phyloP scores from a whole-genome alignment of 306 rosid genomes.

The Cicer pinnatifidum region DNA sequence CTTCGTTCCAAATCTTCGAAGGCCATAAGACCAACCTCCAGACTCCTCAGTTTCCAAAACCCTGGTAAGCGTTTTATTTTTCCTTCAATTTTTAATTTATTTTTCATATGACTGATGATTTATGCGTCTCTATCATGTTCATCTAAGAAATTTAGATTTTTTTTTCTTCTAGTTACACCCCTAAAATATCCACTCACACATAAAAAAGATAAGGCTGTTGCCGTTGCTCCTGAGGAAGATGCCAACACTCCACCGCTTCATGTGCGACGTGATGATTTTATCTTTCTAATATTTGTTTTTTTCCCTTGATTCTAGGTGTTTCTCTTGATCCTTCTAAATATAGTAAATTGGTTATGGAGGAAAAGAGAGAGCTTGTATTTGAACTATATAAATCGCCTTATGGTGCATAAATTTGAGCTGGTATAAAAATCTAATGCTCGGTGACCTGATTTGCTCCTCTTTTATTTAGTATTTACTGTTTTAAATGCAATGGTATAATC shows the following conservation, averaged over 20 bases:
- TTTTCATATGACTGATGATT: no score
- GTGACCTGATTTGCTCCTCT: neutral
- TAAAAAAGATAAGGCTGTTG: constrained; percentile 49
- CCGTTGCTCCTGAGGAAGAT: constrained; percentile 73
- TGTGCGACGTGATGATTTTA: constrained; percentile 47
- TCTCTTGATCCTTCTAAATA: constrained; percentile 63
- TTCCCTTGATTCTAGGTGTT: constrained; percentile 55
- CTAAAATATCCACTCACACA: no score
- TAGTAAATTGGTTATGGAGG: constrained; percentile 78
- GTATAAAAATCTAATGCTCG: constrained; percentile 13
- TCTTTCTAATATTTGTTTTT: constrained; percentile 38
- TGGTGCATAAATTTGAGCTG: constrained; percentile 55
- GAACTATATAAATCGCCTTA: constrained; percentile 76
- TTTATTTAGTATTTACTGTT: neutral
- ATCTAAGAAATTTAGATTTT: no score
- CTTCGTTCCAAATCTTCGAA: no score
- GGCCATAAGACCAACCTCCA: no score
- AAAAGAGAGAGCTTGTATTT: constrained; percentile 82
- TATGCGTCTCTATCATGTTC: no score
- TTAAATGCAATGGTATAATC: constrained; percentile 8
- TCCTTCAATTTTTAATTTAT: no score
- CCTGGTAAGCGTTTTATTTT: no score
- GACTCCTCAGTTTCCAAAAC: no score
- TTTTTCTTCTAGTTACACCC: no score
- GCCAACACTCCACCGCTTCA: constrained; percentile 80